Conservation (phyloP, 768 basidiomycete species). For the Lyophyllum shimeji region DNA sequence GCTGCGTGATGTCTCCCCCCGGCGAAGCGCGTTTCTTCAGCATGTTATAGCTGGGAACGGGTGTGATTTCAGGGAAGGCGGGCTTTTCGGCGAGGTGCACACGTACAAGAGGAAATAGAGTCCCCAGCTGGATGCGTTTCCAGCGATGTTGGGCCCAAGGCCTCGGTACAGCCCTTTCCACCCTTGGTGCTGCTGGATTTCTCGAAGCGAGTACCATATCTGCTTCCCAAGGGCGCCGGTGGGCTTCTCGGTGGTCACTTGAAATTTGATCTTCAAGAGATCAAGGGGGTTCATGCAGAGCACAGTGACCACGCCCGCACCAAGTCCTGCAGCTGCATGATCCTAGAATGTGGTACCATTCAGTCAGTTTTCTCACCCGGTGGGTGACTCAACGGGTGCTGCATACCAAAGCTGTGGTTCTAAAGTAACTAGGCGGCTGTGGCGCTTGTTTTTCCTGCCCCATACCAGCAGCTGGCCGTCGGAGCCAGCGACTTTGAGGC, state of each 20-base stretch:
- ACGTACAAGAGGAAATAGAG: constrained; percentile 96
- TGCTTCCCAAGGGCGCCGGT: constrained; percentile 63
- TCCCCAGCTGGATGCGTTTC: constrained; percentile 97
- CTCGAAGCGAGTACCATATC: constrained; percentile 73
- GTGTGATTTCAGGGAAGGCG: constrained; percentile 8
- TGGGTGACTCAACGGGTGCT: neutral
- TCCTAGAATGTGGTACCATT: constrained; percentile 50
- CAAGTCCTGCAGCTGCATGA: constrained; percentile 92
- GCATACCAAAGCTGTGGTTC: constrained; percentile 48
- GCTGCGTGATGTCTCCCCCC: constrained; percentile 60
- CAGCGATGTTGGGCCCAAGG: constrained; percentile 85
- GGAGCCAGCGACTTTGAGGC: neutral
- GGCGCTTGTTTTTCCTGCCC: constrained; percentile 16
- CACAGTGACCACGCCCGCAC: constrained; percentile 89
- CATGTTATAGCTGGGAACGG: constrained; percentile 76
- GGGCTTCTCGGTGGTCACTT: constrained; percentile 73
- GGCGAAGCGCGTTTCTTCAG: constrained; percentile 83
- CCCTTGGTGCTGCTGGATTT: constrained; percentile 74
- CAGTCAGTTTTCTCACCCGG: neutral
- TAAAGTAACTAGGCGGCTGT: constrained; percentile 52
- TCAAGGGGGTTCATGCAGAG: constrained; percentile 98
- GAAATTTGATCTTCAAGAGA: constrained; percentile 91
- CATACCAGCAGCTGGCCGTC: constrained; percentile 33
- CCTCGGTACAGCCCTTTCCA: constrained; percentile 90
- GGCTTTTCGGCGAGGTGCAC: neutral